Percentiles rank a stretch among this genome's conserved stretches.
These are phyloP conservation scores for Fusarium zealandicum DNA, from an alignment of 2,329 filamentous ascomycete genomes.

Conservation along the genomic window DNA sequence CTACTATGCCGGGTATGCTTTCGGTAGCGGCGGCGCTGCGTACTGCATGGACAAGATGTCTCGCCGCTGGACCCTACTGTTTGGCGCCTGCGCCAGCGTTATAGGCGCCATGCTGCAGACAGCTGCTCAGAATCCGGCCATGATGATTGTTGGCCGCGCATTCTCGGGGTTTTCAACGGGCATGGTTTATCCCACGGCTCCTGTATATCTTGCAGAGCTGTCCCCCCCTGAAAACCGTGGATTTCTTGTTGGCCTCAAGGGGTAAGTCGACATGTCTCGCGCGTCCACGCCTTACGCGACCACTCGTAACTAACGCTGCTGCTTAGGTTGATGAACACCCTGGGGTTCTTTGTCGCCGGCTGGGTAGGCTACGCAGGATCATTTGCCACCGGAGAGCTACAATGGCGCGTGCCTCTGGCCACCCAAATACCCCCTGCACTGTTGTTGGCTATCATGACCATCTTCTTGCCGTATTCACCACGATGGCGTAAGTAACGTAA, in stretches of 20 bases:
- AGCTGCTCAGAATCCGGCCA: slow-evolving; percentile 47
- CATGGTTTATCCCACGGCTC: slow-evolving; percentile 42
- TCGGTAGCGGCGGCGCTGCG: slow-evolving; percentile 13
- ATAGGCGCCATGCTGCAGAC: slow-evolving; percentile 53
- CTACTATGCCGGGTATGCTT: slow-evolving; percentile 16
- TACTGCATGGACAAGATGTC: slow-evolving; percentile 22
- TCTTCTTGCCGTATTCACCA: slow-evolving; percentile 40
- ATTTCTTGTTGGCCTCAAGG: slow-evolving; percentile 51
- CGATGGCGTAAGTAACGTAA: slow-evolving; percentile 37
- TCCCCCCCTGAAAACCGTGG: slow-evolving; percentile 54
- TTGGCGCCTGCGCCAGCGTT: slow-evolving; percentile 22
- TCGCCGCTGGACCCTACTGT: slow-evolving; percentile 13
- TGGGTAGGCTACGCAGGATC: slow-evolving; percentile 41
- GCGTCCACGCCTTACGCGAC: no score
- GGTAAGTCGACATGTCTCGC: not conserved
- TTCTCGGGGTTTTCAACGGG: slow-evolving; percentile 53
- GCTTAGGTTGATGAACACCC: slow-evolving; percentile 27
- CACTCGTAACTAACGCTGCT: no score
- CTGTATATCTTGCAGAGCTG: slow-evolving; percentile 50
- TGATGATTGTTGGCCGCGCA: slow-evolving; percentile 51
- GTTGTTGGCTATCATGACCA: slow-evolving; percentile 29
- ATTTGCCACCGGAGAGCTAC: slow-evolving; percentile 42
- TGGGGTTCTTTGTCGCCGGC: slow-evolving; percentile 28
- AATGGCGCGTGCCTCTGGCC: slow-evolving; percentile 48
- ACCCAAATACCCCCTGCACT: slow-evolving; percentile 43